Evolutionary conservation across 2,329 filamentous ascomycete species (phyloP).

Genomic region (Neopestalotiopsis clavispora): DNA sequence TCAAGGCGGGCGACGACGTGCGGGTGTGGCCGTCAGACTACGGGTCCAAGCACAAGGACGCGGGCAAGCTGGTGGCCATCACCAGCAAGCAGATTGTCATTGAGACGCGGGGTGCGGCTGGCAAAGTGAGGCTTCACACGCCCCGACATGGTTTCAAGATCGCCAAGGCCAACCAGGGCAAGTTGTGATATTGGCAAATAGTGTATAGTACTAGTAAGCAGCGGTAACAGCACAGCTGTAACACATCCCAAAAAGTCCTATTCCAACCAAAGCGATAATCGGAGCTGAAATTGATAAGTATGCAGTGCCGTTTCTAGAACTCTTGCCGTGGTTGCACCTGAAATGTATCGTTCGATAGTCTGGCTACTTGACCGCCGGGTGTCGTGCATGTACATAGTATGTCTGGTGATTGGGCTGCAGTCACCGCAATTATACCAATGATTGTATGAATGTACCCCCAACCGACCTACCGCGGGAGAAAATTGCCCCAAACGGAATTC

Average conservation of each 20-base stretch:
- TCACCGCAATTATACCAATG: too few relatives aligned
- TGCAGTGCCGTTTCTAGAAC: not conserved
- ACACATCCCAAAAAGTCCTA: not conserved
- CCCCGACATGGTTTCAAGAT: slow-evolving; percentile 65
- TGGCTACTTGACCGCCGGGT: not conserved
- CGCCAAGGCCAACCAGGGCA: slow-evolving; percentile 31
- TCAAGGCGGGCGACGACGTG: slow-evolving; percentile 60
- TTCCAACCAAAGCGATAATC: not conserved
- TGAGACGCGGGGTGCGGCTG: slow-evolving; percentile 49
- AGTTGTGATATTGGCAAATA: not conserved
- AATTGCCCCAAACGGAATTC: too few relatives aligned
- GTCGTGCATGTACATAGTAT: not conserved
- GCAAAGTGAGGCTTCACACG: slow-evolving; percentile 60
- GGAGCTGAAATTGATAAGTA: not conserved
- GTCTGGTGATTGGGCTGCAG: too few relatives aligned
- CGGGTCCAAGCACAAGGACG: slow-evolving; percentile 62
- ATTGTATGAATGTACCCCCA: too few relatives aligned
- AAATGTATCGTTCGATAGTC: not conserved
- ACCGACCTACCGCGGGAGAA: too few relatives aligned
- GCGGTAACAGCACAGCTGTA: not conserved
- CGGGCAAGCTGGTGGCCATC: slow-evolving; percentile 59
- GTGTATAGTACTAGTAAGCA: not conserved
- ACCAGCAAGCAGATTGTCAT: slow-evolving; percentile 61
- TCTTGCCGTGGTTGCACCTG: not conserved
- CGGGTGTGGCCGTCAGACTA: slow-evolving; percentile 67